A percentile compares a stretch with the other conserved stretches of the same genome.
phyloP scores from a whole-genome alignment of 768 basidiomycete genomes.

The Tylopilus plumbeoviolaceoides region DNA sequence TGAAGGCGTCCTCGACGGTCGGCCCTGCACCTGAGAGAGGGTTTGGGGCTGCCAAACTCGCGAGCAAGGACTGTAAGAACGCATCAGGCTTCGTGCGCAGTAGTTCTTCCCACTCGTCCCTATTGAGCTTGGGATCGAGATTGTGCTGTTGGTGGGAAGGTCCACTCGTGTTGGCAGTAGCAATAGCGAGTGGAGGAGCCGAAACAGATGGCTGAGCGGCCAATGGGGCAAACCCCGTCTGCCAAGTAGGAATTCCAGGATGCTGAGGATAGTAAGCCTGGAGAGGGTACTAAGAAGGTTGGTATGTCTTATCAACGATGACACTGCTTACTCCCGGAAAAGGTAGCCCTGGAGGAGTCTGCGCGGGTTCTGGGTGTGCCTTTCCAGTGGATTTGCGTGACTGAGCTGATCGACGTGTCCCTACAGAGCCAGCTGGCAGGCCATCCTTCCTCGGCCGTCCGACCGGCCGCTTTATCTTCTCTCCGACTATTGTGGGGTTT shows the following conservation, averaged over 20 bases:
- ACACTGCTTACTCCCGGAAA: slow-evolving; percentile 28
- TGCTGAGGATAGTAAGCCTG: slow-evolving; percentile 33
- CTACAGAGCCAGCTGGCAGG: slow-evolving; percentile 70
- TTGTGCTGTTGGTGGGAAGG: slow-evolving; percentile 27
- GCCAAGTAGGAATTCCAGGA: slow-evolving; percentile 29
- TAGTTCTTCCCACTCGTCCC: slow-evolving; percentile 64
- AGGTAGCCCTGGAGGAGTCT: slow-evolving; percentile 26
- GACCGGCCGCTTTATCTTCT: slow-evolving; percentile 72
- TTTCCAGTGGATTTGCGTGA: slow-evolving; percentile 36
- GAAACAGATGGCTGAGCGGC: slow-evolving; percentile 26
- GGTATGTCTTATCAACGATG: neutral
- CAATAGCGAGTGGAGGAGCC: slow-evolving; percentile 33
- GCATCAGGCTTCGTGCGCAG: slow-evolving; percentile 50
- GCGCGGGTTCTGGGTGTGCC: slow-evolving; percentile 15
- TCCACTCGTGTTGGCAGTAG: slow-evolving; percentile 20
- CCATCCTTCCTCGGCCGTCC: slow-evolving; percentile 82
- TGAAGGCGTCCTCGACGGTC: slow-evolving; percentile 74
- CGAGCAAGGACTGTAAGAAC: slow-evolving; percentile 55
- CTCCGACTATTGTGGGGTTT: slow-evolving; percentile 35
- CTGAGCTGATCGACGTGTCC: slow-evolving; percentile 39
- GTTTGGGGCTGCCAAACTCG: slow-evolving; percentile 58
- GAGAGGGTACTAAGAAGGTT: slow-evolving; percentile 1
- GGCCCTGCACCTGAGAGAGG: slow-evolving; percentile 58
- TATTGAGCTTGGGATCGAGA: slow-evolving; percentile 50
- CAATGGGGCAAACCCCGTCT: slow-evolving; percentile 28